Evolutionary conservation across 83 land plant species (phyloP).

Genomic region (Isoetes engelmannii): DNA sequence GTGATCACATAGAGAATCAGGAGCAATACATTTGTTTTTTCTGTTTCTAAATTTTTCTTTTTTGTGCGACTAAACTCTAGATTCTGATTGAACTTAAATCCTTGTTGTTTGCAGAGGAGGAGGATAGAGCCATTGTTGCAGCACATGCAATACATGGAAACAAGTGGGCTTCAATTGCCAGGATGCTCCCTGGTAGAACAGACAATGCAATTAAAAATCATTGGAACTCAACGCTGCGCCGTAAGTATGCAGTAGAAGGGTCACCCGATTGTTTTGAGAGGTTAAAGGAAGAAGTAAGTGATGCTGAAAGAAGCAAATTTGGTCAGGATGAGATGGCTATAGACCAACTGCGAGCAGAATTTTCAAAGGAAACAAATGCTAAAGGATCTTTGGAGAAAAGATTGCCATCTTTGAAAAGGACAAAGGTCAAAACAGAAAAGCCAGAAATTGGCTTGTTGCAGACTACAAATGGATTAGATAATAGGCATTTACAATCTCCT

Average conservation of each 20-base stretch:
- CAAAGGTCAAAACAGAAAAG: conserved; percentile 3
- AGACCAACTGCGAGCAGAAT: not conserved
- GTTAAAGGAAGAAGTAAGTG: conserved; percentile 15
- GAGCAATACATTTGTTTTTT: no score
- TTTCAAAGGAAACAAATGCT: not conserved
- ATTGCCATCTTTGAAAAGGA: conserved; percentile 7
- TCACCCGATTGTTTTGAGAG: conserved; percentile 22
- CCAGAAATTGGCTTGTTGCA: not conserved
- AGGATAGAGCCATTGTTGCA: conserved; percentile 18
- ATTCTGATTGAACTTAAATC: not conserved
- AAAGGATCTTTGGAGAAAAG: conserved; percentile 5
- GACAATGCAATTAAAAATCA: conserved; percentile 31
- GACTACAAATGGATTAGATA: not conserved
- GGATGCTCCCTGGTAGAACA: conserved; percentile 23
- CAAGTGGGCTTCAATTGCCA: conserved; percentile 28
- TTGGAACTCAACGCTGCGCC: conserved; percentile 29
- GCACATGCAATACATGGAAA: conserved; percentile 29
- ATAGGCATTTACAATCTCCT: no score
- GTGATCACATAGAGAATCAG: no score
- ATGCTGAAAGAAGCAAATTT: conserved; percentile 10
- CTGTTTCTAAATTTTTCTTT: no score
- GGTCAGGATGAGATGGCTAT: conserved; percentile 3
- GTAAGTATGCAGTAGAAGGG: conserved; percentile 20
- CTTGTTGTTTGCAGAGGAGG: conserved; percentile 15
- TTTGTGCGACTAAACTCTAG: no score